These are phyloP conservation scores for Boletus edulis DNA, from an alignment of 768 basidiomycete species.

Conservation along the genomic window DNA sequence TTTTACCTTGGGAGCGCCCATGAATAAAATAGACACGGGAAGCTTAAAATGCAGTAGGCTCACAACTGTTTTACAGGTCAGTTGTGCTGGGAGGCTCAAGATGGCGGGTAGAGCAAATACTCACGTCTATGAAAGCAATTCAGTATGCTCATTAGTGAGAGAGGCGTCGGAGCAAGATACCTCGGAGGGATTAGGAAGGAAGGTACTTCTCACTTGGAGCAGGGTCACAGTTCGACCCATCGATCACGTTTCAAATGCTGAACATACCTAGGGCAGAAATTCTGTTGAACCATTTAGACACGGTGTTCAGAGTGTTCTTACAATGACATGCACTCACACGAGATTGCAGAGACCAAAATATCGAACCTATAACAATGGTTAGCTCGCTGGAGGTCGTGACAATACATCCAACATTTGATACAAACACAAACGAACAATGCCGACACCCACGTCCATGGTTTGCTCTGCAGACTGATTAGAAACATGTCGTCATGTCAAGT, in stretches of 20 bases:
- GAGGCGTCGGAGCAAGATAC: background rate
- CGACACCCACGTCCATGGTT: constrained; percentile 10
- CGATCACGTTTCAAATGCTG: background rate
- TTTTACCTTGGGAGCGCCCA: background rate
- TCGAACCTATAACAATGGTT: constrained; percentile 2
- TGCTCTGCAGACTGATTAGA: background rate
- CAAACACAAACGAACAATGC: constrained; percentile 6
- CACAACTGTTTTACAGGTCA: constrained; percentile 1
- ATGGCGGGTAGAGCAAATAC: background rate
- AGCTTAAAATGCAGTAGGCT: background rate
- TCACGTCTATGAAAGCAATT: background rate
- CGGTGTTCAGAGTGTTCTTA: background rate
- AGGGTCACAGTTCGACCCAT: background rate
- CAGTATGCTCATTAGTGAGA: background rate
- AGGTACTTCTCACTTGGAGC: background rate
- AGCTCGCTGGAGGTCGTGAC: background rate
- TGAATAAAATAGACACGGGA: background rate
- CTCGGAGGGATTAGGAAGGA: background rate
- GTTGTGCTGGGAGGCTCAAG: too few relatives aligned
- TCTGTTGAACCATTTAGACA: background rate
- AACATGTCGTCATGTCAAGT: background rate
- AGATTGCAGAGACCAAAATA: constrained; percentile 2
- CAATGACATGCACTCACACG: background rate
- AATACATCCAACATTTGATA: background rate
- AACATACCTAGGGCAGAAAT: background rate